phyloP scores from a whole-genome alignment of 768 basidiomycete species.

The Suillus subluteus region DNA sequence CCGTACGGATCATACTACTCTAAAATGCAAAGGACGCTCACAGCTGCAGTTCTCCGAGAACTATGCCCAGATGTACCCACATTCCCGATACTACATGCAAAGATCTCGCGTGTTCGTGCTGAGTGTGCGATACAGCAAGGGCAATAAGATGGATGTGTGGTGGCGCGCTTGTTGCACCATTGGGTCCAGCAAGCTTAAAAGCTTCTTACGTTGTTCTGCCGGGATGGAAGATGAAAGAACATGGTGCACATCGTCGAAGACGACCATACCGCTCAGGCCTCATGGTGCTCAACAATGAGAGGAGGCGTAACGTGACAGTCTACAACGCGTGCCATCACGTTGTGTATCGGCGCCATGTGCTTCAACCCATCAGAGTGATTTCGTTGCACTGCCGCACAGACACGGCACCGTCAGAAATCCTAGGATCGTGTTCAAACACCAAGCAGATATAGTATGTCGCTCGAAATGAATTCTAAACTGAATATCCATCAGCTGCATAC shows the following conservation, averaged over 20 bases:
- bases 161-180: conserved; percentile 53
- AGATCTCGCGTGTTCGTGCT: conserved; percentile 34
- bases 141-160: conserved; percentile 56
- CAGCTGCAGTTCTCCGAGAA: conserved; percentile 61
- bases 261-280: conserved; percentile 21
- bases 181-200: conserved; percentile 51
- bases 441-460: too few species aligned
- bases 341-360: background rate
- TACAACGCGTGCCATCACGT: conserved; percentile 9
- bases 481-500: too few species aligned
- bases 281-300: conserved; percentile 2
- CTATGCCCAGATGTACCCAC: conserved; percentile 73
- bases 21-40: conserved; percentile 34
- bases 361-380: background rate
- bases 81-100: conserved; percentile 42
- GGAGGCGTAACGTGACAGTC: conserved; percentile 11
- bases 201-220: conserved; percentile 42
- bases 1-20: conserved; percentile 58
- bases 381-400: too few species aligned
- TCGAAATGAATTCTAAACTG: too few species aligned
- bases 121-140: conserved; percentile 54
- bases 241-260: conserved; percentile 50
- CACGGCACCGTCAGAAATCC: too few species aligned
- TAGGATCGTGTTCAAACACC: too few species aligned
- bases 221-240: conserved; percentile 54